Base-by-base conservation (phyloP, 768 basidiomycete genomes). In the Auriscalpium vulgare region DNA sequence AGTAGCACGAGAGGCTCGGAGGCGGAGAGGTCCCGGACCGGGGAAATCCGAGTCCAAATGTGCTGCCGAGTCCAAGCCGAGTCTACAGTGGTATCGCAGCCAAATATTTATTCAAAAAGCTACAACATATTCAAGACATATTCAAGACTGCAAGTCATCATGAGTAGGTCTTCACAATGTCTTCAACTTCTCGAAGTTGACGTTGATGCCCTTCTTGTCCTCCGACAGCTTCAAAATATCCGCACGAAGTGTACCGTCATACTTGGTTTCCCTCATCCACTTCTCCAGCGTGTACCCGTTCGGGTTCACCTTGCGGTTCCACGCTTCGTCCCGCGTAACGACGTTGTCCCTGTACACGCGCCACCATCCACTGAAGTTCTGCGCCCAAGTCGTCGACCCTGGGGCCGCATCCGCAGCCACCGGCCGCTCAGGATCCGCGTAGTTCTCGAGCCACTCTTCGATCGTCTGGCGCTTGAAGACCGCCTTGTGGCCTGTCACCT, bases 321-420 rank as follows among this genome's bases (percentile, higher is more conserved):
- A 78, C 7, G 72, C 70, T 69, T 75, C 71, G 56, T 79, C 72
- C 61, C 74, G 64, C 61, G 65, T 70, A 46, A 78, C 63, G 29
- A 77, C 64, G 58, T 72, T 69, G 54, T 79, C 78, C 43, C 75
- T 63, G 67, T 69, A 78, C 51, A 74, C 56, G 10, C 68, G 65
- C 75, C 74, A 79, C 64, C 72, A 76, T 8, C 67, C 71, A 35
- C 67, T 65, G 62, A 77, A 78, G 58, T 74, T 77, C 64, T 75
- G 60, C 47, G 50, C 58, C 56, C 57, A 64, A 34, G 61, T 65
- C 50, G 61, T 65, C 21, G 54, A 44, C 21, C 59, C 62, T 40
- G 47, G 17, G 13, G 16, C 53, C 21, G 34, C 35, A 51, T 64
- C 61, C 45, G 56, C 53, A 34, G 65, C 68, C 11, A 68, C 50